Base-by-base conservation (phyloP, 2,329 filamentous ascomycete genomes). In the Colletotrichum cordylinicola region DNA sequence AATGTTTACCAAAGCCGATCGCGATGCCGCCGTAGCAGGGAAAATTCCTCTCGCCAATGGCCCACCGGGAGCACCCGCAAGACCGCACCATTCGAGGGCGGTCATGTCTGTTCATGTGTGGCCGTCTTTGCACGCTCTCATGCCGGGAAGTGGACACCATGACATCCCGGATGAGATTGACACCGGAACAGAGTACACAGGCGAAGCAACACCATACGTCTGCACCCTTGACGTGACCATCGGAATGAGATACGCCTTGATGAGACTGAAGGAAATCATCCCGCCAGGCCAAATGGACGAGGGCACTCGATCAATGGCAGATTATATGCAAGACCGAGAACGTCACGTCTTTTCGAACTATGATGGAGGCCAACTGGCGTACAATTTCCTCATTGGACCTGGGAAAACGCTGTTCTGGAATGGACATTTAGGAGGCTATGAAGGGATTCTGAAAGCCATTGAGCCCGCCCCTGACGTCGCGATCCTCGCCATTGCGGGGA, bases 111-210 rank as follows among this genome's bases (percentile, higher is more conserved):
- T 79, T 6, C 77, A 81, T 55, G 72, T 79, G 21, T 81, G 78
- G 79, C 80, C 79, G 0, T 79, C 78, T 4, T 58, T 81, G 24
- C 80, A 81, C 56, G 77, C 78, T 37, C 62, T 81, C 24, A 78
- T 80, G 78, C 79, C 79, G 8, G 39, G 43, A 33, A 33, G 18
- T 9, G 65, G 65, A 24, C 65, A 67, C 43, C 16, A 56, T 10
- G 52, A 60, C 15, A 27, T 61, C 3, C 70, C 70, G 6, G 65
- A 67, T 7, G 65, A 33, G 12, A 55, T 58, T 15, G 66, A 56
- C 7, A 68, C 43, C 33, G 48, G 66, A 24, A 39, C 33, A 8
- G 21, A 24, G 8, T 68, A 58, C 16, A 39, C 48, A 13, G 66
- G 52, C 31, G 66, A 58, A n/a, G 65, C 65, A 8, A 37, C 48